Percentiles rank a stretch among this genome's conserved stretches.
These are phyloP conservation scores for Ophiosphaerella korrae DNA, from an alignment of 2,329 filamentous ascomycete genomes.

Conservation along the genomic window DNA sequence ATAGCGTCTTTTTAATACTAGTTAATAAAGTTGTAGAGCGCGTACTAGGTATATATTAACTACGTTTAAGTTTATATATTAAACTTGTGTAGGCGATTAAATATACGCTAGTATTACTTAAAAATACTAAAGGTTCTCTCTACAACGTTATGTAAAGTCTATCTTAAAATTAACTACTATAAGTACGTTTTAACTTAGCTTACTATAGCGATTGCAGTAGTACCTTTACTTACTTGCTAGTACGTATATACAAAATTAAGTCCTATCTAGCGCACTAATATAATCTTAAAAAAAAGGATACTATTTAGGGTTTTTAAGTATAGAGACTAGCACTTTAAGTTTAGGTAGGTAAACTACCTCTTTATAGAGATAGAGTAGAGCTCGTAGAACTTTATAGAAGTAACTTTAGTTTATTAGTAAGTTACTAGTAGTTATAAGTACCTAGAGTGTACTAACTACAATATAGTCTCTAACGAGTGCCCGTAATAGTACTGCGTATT, in stretches of 20 bases:
- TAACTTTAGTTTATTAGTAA: too few species aligned
- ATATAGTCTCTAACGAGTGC: too few species aligned
- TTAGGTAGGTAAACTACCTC: too few species aligned
- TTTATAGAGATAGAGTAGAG: too few species aligned
- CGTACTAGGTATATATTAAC: background rate
- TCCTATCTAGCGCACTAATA: too few species aligned
- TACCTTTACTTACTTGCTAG: background rate
- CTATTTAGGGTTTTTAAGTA: too few species aligned
- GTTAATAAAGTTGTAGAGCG: background rate
- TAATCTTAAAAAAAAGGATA: too few species aligned
- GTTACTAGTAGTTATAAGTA: too few species aligned
- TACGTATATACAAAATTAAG: background rate
- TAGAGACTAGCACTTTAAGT: too few species aligned
- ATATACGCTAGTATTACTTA: slow-evolving; percentile 3
- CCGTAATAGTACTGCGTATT: too few species aligned
- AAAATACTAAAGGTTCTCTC: background rate
- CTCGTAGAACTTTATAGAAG: too few species aligned
- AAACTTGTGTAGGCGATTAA: background rate
- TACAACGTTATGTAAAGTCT: background rate
- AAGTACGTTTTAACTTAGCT: background rate
- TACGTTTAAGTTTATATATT: background rate
- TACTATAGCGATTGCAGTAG: background rate
- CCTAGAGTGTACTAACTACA: too few species aligned
- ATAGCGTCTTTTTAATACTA: background rate
- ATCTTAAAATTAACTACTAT: background rate